These are phyloP conservation scores for Ogataea henricii DNA, from an alignment of 805 yeast species.

Conservation along the genomic window DNA sequence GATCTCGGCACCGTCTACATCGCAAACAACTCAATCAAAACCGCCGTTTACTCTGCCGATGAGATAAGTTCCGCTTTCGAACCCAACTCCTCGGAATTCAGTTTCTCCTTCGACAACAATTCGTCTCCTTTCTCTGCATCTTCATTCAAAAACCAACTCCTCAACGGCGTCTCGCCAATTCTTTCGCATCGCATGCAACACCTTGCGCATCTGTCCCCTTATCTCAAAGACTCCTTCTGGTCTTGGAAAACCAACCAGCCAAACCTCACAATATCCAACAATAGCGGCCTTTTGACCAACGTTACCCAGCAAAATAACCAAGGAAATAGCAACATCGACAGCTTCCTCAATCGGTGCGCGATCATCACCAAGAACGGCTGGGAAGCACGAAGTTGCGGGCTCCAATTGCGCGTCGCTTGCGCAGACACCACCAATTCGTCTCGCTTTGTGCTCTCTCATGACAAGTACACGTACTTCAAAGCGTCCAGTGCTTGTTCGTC, in stretches of 20 bases:
- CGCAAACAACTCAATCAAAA: slow-evolving; percentile 13
- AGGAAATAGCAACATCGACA: slow-evolving; percentile 20
- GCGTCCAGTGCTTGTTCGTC: slow-evolving; percentile 35
- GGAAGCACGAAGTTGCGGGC: slow-evolving; percentile 68
- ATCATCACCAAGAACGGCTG: slow-evolving; percentile 51
- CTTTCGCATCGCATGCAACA: slow-evolving; percentile 42
- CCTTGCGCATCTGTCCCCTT: slow-evolving; percentile 31
- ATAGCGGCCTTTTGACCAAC: slow-evolving; percentile 3
- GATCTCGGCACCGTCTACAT: slow-evolving; percentile 17
- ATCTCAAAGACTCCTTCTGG: slow-evolving; percentile 55
- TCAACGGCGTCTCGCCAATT: slow-evolving; percentile 70
- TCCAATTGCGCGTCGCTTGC: slow-evolving; percentile 57
- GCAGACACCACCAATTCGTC: slow-evolving; percentile 40
- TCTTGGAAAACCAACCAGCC: slow-evolving; percentile 74
- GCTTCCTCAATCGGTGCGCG: slow-evolving; percentile 42
- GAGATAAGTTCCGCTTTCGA: slow-evolving; percentile 1
- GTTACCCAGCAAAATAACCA: slow-evolving; percentile 9
- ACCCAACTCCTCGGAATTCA: slow-evolving; percentile 8
- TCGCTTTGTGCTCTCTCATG: slow-evolving; percentile 45
- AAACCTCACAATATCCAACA: slow-evolving; percentile 11
- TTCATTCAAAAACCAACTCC: slow-evolving; percentile 41
- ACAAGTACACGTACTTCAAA: slow-evolving; percentile 46
- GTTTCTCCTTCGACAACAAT: slow-evolving; percentile 40
- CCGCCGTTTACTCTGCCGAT: not conserved
- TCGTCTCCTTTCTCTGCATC: slow-evolving; percentile 39